These are phyloP conservation scores for Trichosporon faecale DNA, from an alignment of 1,284 basidiomycete species.

Conservation along the genomic window DNA sequence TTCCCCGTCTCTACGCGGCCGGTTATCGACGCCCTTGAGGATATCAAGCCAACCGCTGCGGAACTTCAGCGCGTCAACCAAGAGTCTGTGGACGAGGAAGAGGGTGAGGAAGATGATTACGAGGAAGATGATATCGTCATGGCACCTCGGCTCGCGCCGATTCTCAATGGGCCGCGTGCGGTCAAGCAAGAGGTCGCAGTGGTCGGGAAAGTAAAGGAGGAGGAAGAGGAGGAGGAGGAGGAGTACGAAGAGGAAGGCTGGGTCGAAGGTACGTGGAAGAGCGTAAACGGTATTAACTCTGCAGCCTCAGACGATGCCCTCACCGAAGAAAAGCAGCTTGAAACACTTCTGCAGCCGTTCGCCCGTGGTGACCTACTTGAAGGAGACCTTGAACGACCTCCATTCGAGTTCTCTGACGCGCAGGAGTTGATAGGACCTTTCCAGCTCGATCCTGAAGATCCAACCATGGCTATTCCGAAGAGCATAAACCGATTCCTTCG, in stretches of 20 bases:
- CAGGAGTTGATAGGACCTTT: conserved; percentile 29
- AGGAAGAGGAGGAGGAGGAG: conserved; percentile 28
- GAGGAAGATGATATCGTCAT: not conserved
- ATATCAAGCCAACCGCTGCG: not conserved
- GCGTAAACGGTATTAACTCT: not conserved
- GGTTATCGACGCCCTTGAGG: not conserved
- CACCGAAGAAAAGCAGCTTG: not conserved
- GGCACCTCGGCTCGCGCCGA: not conserved
- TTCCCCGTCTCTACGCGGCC: not conserved
- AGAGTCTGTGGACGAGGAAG: not conserved
- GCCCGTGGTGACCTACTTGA: not conserved
- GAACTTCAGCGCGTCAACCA: not conserved
- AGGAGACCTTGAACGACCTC: conserved; percentile 20
- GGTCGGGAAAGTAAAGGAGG: not conserved
- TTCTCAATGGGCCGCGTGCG: not conserved
- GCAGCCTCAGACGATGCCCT: not conserved
- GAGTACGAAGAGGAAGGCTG: conserved; percentile 23
- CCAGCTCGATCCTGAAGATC: conserved; percentile 27
- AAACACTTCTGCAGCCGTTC: not conserved
- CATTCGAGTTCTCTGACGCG: conserved; percentile 24
- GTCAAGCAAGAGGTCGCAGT: not conserved
- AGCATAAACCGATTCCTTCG: conserved; percentile 55
- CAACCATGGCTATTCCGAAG: conserved; percentile 46
- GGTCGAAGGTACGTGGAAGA: not conserved
- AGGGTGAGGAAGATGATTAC: conserved; percentile 14